Base-by-base conservation (phyloP, 805 yeast species). In the Ogataea trehalophila region DNA sequence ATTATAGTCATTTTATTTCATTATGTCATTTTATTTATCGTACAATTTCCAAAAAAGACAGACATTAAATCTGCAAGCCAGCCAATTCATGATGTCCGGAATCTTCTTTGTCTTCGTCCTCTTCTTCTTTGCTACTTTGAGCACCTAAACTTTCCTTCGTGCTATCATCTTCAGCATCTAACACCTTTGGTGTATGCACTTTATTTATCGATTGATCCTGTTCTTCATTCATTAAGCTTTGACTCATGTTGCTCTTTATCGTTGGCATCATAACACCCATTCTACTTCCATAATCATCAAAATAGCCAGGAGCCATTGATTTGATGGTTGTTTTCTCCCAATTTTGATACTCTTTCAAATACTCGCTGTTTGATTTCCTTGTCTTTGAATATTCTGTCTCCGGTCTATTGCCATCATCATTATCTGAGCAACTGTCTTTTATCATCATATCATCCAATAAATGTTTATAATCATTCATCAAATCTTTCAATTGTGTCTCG, bases 271-370 rank as follows among this genome's bases (percentile, higher is more conserved):
- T 58, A 1, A 63, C 49, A 13, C 56, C 52, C 5, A 54, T 49
- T 31, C 52, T 44, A 7, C 44, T 45, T 5, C 62, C 61, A 38
- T 55, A 61, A 3, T 51, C 48, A 11, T 51, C 48, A 38, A 61
- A 55, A 41, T 63, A 63, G 1, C 67, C 67, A 8, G 67, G 67
- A 1, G 59, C 61, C 42, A 54, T 47, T 26, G 39, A 42, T 18
- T 56, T 44, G 2, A 56, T 43, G 13, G 52, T 52, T 14, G 41
- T 15, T 13, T 39, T 52, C 44, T 60, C 62, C 66, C 66, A 62
- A 1, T 49, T 44, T 3, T 44, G 35, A 35, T 51, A 62, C 40
- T 23, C 36, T 13, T 23, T 41, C 39, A 20, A 26, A 11, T 26
- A 26, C 2, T 26, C 9, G 4, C 11, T 11, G 11, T 26, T 26